phyloP scores from a whole-genome alignment of 495 filamentous ascomycete genomes.

The Aspergillus diversus region DNA sequence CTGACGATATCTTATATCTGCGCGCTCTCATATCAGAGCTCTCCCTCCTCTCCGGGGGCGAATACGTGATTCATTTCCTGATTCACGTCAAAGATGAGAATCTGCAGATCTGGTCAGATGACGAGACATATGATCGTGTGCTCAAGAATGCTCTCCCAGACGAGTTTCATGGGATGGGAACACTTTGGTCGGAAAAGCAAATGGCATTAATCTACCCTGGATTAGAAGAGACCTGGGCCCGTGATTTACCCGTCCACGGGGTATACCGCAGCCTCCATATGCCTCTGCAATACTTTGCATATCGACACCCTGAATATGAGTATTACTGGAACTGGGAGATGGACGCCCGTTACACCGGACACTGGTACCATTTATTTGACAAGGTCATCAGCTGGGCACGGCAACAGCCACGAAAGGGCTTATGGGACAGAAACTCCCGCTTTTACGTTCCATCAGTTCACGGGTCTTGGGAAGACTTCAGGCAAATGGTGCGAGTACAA shows the following conservation, averaged over 20 bases:
- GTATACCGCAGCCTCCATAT: constrained; percentile 90
- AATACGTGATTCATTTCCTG: constrained; percentile 66
- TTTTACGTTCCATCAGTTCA: constrained; percentile 92
- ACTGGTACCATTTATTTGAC: constrained; percentile 89
- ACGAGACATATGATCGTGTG: constrained; percentile 61
- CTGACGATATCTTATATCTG: constrained; percentile 56
- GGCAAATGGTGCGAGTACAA: constrained; percentile 87
- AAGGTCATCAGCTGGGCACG: constrained; percentile 75
- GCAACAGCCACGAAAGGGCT: constrained; percentile 81
- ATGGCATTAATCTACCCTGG: constrained; percentile 88
- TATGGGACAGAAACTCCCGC: constrained; percentile 91
- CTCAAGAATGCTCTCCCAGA: constrained; percentile 74
- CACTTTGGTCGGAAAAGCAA: constrained; percentile 89
- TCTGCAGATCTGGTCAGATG: constrained; percentile 67
- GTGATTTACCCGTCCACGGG: constrained; percentile 80
- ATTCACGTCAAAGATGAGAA: constrained; percentile 70
- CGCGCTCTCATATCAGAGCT: constrained; percentile 66
- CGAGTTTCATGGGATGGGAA: constrained; percentile 87
- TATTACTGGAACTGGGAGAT: constrained; percentile 99
- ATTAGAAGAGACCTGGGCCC: constrained; percentile 71
- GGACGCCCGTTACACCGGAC: constrained; percentile 94
- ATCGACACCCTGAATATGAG: constrained; percentile 90
- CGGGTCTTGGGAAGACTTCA: constrained; percentile 90
- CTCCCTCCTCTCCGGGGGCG: constrained; percentile 62
- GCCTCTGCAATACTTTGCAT: constrained; percentile 91